Conservation (phyloP, 805 yeast species). For the Kuraishia piskuri region DNA sequence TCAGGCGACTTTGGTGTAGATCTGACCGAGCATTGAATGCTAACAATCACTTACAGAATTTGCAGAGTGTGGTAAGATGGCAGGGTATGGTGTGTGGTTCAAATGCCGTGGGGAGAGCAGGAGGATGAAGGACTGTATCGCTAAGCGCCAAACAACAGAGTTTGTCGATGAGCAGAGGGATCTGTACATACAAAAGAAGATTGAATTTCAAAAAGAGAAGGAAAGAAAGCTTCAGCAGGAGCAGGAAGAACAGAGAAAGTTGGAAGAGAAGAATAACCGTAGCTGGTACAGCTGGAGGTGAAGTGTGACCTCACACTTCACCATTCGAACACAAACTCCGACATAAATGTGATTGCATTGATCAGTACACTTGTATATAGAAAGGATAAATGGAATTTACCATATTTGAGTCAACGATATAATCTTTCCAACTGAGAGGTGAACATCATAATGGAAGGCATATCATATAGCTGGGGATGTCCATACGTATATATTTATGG, state of each 20-base stretch:
- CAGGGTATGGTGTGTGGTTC: conserved; percentile 60
- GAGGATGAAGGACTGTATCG: conserved; percentile 56
- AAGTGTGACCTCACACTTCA: too few species aligned
- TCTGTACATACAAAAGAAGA: conserved; percentile 50
- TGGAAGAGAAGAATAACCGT: neutral
- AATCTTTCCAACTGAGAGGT: too few species aligned
- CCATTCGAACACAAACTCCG: too few species aligned
- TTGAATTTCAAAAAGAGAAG: conserved; percentile 21
- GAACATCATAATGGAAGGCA: too few species aligned
- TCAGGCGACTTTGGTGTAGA: neutral
- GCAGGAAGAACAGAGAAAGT: neutral
- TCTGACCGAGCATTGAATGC: neutral
- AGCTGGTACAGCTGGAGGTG: neutral
- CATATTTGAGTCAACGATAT: too few species aligned
- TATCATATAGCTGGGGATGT: too few species aligned
- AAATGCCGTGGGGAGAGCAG: conserved; percentile 53
- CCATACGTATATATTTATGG: too few species aligned
- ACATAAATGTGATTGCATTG: too few species aligned
- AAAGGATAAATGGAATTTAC: too few species aligned
- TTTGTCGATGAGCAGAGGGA: conserved; percentile 67
- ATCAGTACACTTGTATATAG: too few species aligned
- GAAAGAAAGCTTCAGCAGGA: neutral
- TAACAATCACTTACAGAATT: conserved; percentile 29
- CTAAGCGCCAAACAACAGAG: conserved; percentile 48
- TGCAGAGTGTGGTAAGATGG: conserved; percentile 54